Base-by-base conservation (phyloP, 345 rosid species). In the Citrus trifoliata region DNA sequence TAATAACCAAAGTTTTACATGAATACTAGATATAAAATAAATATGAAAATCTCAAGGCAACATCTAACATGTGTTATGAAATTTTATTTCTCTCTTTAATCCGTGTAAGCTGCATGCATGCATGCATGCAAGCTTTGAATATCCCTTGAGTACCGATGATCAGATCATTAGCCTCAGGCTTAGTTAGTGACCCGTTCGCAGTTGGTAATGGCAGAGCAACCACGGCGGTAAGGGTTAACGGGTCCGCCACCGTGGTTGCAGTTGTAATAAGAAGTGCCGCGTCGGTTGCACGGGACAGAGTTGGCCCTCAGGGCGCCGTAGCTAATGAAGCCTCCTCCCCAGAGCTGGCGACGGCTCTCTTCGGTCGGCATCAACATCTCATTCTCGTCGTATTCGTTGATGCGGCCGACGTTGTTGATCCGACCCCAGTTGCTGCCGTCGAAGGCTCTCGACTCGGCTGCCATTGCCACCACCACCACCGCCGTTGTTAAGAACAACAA, bases 341-440 rank as follows among this genome's bases (percentile, higher is more conserved):
- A 70, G 24, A 88, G 82, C 67, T 81, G 80, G 3, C 88, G 82
- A 30, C 85, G 62, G 37, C 70, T 83, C 19, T 60, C 75, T 70
- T 87, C 91, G 2, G 85, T 81, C 71, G 85, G 89, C 87, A 85
- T 78, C 82, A 84, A 46, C n/a, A 78, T 53, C 74, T 88, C 88
- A 25, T 80, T 78, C 6, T 67, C 85, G 60, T 82, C 82, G 13
- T 8, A 55, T 55, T 46, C 51, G 13, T 46, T 46, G 16, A 25
- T 53, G 30, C 71, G 62, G 10, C 69, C 48, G 16, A 66, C n/a
- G 46, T n/a, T 72, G 79, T 76, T 48, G 12, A 84, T 24, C 18
- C 63, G 42, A 28, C 30, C 72, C 72, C 72, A 69, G 70, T 66
- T 33, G 46, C 27, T 1, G 1, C 40, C 40, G 46, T 66, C 70